Evolutionary conservation across 768 basidiomycete genomes (phyloP).

Genomic region (Fomitopsis serialis): DNA sequence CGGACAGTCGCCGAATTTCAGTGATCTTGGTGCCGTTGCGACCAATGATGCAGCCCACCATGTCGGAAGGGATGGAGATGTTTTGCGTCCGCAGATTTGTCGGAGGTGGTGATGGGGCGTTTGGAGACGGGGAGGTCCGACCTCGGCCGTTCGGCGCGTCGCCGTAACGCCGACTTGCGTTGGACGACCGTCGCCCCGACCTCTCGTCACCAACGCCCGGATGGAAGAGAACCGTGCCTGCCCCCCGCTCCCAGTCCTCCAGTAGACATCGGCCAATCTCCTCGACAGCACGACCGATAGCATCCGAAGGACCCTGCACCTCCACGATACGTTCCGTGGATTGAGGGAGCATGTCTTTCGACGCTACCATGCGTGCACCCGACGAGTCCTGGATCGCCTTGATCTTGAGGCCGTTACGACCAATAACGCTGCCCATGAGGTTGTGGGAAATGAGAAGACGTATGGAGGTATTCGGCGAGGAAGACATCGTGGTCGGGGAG

Average conservation of each 20-base stretch:
- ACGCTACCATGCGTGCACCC: slow-evolving; percentile 96
- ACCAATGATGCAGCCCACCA: slow-evolving; percentile 97
- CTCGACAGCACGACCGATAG: slow-evolving; percentile 88
- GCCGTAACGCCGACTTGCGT: slow-evolving; percentile 26
- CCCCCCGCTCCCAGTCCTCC: slow-evolving; percentile 94
- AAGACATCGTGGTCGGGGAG: slow-evolving; percentile 68
- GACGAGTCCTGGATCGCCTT: slow-evolving; percentile 97
- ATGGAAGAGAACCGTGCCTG: slow-evolving; percentile 94
- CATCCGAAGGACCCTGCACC: slow-evolving; percentile 89
- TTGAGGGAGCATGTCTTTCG: slow-evolving; percentile 98
- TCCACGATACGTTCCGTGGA: slow-evolving; percentile 99
- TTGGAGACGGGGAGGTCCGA: slow-evolving; percentile 45
- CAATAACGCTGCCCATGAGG: slow-evolving; percentile 98
- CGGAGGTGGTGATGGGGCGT: slow-evolving; percentile 40
- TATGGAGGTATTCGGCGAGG: slow-evolving; percentile 63
- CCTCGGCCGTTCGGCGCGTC: slow-evolving; percentile 24
- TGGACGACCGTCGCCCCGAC: slow-evolving; percentile 62
- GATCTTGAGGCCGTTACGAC: slow-evolving; percentile 93
- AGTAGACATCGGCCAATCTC: slow-evolving; percentile 94
- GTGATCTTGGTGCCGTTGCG: slow-evolving; percentile 98
- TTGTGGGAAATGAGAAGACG: slow-evolving; percentile 98
- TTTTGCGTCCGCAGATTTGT: slow-evolving; percentile 95
- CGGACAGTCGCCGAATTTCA: slow-evolving; percentile 96
- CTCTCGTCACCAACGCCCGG: slow-evolving; percentile 83
- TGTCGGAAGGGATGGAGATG: slow-evolving; percentile 98